phyloP scores from a whole-genome alignment of 768 basidiomycete species.

The Boletus reticuloceps region DNA sequence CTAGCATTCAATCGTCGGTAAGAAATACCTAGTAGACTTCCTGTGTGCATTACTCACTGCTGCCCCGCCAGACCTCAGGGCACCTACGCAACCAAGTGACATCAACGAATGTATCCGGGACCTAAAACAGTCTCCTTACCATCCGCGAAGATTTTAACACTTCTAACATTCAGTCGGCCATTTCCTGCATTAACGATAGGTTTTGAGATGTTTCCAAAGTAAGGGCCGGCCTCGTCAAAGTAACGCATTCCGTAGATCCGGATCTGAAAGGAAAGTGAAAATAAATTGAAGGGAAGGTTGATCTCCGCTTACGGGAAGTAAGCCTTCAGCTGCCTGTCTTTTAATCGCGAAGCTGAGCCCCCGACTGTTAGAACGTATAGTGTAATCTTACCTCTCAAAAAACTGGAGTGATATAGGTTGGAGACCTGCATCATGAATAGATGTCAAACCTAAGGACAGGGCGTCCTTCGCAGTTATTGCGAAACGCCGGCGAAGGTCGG shows the following conservation, averaged over 20 bases:
- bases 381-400: constrained; percentile 54
- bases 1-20: constrained; percentile 38
- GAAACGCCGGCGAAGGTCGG: constrained; percentile 60
- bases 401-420: too few species aligned
- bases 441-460: too few species aligned
- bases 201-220: constrained; percentile 68
- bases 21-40: constrained; percentile 19
- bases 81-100: constrained; percentile 47
- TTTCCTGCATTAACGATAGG: constrained; percentile 57
- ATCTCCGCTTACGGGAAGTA: constrained; percentile 53
- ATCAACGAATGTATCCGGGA: background rate
- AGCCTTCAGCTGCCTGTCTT: constrained; percentile 60
- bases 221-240: constrained; percentile 60
- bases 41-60: constrained; percentile 49
- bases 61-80: constrained; percentile 86
- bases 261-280: constrained; percentile 43
- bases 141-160: constrained; percentile 77
- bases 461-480: constrained; percentile 43
- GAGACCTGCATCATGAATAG: too few species aligned
- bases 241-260: constrained; percentile 77
- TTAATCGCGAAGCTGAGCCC: constrained; percentile 2
- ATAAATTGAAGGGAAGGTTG: constrained; percentile 4
- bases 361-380: background rate
- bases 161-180: constrained; percentile 65
- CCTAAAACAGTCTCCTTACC: constrained; percentile 20